Evolutionary conservation across 2,329 filamentous ascomycete genomes (phyloP).

Genomic region (Fusarium newnesense): DNA sequence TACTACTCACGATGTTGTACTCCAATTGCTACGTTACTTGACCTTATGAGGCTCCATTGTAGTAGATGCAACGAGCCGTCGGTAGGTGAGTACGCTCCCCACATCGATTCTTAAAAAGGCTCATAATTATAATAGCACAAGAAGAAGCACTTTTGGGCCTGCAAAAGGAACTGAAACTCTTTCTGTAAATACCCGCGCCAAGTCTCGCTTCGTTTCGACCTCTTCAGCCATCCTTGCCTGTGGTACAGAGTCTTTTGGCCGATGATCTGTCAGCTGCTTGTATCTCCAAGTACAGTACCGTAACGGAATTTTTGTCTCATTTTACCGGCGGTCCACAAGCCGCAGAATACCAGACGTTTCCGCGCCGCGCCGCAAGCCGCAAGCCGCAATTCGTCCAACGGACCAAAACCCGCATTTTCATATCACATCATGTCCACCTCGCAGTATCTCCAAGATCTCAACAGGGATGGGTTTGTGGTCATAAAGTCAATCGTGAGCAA

Average conservation of each 20-base stretch:
- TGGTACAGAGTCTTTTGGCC: slow-evolving; percentile 24
- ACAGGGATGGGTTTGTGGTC: slow-evolving; percentile 79
- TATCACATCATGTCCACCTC: slow-evolving; percentile 31
- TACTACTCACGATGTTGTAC: slow-evolving; percentile 1
- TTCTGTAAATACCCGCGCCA: slow-evolving; percentile 13
- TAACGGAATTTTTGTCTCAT: slow-evolving; percentile 26
- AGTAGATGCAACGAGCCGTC: slow-evolving; percentile 21
- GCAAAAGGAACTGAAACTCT: slow-evolving; percentile 4
- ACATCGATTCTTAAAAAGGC: slow-evolving; percentile 34
- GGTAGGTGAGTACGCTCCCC: slow-evolving; percentile 23
- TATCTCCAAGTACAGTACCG: slow-evolving; percentile 4
- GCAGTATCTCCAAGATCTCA: slow-evolving; percentile 60
- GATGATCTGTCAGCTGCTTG: slow-evolving; percentile 16
- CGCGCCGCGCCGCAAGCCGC: not conserved
- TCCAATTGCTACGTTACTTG: slow-evolving; percentile 40
- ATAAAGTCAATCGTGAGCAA: slow-evolving; percentile 72
- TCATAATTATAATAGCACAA: slow-evolving; percentile 13
- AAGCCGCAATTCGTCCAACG: not conserved
- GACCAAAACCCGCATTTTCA: slow-evolving; percentile 8
- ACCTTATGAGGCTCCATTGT: slow-evolving; percentile 17
- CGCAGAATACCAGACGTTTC: not conserved
- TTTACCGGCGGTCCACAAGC: slow-evolving; percentile 28
- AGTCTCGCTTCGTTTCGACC: slow-evolving; percentile 18
- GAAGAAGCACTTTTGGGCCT: not conserved
- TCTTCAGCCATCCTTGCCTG: slow-evolving; percentile 13